Base-by-base conservation (phyloP, 2,329 filamentous ascomycete genomes). In the Penicillium sp. region DNA sequence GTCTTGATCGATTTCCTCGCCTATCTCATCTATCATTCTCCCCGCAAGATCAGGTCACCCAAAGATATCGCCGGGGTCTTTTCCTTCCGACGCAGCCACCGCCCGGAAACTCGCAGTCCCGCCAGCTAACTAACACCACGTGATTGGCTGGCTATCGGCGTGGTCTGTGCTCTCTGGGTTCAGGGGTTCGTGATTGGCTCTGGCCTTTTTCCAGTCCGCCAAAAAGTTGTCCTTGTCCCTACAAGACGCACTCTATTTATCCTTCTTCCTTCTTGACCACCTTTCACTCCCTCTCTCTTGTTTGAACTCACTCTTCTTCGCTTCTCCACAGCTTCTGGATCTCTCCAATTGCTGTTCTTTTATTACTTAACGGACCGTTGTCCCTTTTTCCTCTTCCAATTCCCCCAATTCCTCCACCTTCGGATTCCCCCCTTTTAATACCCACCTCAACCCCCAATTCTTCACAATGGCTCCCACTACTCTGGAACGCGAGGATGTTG, bases 401-500 rank as follows among this genome's bases (percentile, higher is more conserved):
- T 19, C 37, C 45, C 19, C 13, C 38, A 26, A 49, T 40, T 53
- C 24, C 42, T 53, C 44, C 40, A 22, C 26, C 49, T 50, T 53
- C 44, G 17, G 22, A 33, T 26, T 47, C 53, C 59, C 54, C 60
- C 62, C 60, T 64, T 70, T 67, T 67, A 70, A 63, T 60, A 61
- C 58, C 56, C 61, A 61, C 62, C 56, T 59, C 64, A 59, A 37
- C 66, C 64, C 64, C 64, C 72, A 49, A 62, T 64, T 59, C 56
- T 64, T 67, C 64, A 79, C 68, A 65, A 86, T 86, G 85, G 79
- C 84, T 70, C 82, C 84, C 55, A 70, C 76, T 67, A 76, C 78
- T 64, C 89, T 97, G 77, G 92, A 96, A 85, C 82, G 84, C 74
- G 92, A 97, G 82, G 88, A 97, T 78, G 90, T 93, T 78, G 77